phyloP scores from a whole-genome alignment of 2,329 filamentous ascomycete genomes.

The Phaeosphaeriaceae sp. region DNA sequence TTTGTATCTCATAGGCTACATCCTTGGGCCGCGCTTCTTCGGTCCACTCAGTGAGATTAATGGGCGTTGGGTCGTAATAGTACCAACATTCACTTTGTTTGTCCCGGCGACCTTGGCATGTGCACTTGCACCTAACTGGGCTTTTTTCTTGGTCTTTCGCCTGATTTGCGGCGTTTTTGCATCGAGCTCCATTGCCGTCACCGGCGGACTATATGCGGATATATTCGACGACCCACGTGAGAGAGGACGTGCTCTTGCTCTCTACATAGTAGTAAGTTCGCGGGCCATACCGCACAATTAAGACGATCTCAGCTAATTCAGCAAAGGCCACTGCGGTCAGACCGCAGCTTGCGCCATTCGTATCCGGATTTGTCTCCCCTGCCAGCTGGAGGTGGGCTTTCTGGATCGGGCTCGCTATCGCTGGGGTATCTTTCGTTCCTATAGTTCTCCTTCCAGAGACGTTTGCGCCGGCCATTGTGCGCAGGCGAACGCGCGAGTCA shows the following conservation, averaged over 20 bases:
- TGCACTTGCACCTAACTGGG: slow-evolving; percentile 50
- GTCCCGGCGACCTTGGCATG: slow-evolving; percentile 51
- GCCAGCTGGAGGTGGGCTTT: slow-evolving; percentile 73
- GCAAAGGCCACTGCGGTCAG: slow-evolving; percentile 63
- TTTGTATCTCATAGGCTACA: slow-evolving; percentile 53
- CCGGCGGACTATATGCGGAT: slow-evolving; percentile 68
- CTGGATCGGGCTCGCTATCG: slow-evolving; percentile 73
- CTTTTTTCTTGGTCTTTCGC: slow-evolving; percentile 48
- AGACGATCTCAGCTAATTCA: neutral
- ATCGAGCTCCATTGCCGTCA: slow-evolving; percentile 61
- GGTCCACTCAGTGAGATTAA: slow-evolving; percentile 51
- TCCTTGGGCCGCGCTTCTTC: slow-evolving; percentile 48
- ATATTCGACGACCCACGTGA: slow-evolving; percentile 63
- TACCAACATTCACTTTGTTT: slow-evolving; percentile 55
- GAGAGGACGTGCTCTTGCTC: slow-evolving; percentile 67
- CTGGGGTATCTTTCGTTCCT: slow-evolving; percentile 57
- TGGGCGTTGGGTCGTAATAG: slow-evolving; percentile 52
- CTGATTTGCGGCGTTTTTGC: slow-evolving; percentile 48
- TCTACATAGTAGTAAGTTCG: slow-evolving; percentile 35
- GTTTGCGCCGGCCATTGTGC: slow-evolving; percentile 42
- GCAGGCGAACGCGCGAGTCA: slow-evolving; percentile 54
- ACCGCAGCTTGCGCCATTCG: slow-evolving; percentile 67
- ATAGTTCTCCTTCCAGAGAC: slow-evolving; percentile 32
- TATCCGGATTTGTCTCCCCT: slow-evolving; percentile 66
- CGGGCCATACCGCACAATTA: neutral